Base-by-base conservation (phyloP, 805 yeast genomes). In the Ogataea paraovalis region DNA sequence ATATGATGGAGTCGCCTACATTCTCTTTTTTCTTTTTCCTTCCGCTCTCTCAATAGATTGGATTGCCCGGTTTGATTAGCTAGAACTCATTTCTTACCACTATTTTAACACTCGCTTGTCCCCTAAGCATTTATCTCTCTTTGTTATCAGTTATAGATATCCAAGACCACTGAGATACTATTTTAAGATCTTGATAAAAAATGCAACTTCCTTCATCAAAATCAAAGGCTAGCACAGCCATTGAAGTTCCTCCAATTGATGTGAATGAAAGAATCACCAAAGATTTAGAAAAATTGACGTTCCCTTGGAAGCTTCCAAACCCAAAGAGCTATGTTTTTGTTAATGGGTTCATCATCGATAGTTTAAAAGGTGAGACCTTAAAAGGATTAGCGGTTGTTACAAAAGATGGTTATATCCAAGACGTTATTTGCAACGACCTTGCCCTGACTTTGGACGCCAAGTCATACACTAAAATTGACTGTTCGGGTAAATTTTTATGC, bases 281-380 rank as follows among this genome's bases (percentile, higher is more conserved):
- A 33, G 60, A 55, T 32, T 40, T 58, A 3, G 53, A 49, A 20
- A 50, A 44, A 2, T 43, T 61, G 22, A 45, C 51, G 25, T 52
- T 46, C n/a, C 66, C 65, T 10, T 62, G 65, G 64, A 48, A 45
- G 32, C 52, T 60, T 8, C 60, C 65, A 8, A 28, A 45, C 2
- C 56, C 59, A 6, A 52, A 51, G 23, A 50, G 47, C 20, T 53
- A 51, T 33, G 59, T 57, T 7, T 55, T 62, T 21, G 38, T 42
- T 21, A 61, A 61, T 43, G 58, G 43, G 9, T 44, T 48, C 7
- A 42, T 62, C 21, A 48, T 62, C 13, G 62, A 59, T 47, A 45
- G 56, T 4, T 45, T 48, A 20, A 39, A 47, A 2, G 61, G 59
- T 9, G 41, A 39, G 14, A 37, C 50, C 2, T 41, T 59, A 16